Evolutionary conservation across 139 green algal species (phyloP).

Genomic region (Chlorella sp.): DNA sequence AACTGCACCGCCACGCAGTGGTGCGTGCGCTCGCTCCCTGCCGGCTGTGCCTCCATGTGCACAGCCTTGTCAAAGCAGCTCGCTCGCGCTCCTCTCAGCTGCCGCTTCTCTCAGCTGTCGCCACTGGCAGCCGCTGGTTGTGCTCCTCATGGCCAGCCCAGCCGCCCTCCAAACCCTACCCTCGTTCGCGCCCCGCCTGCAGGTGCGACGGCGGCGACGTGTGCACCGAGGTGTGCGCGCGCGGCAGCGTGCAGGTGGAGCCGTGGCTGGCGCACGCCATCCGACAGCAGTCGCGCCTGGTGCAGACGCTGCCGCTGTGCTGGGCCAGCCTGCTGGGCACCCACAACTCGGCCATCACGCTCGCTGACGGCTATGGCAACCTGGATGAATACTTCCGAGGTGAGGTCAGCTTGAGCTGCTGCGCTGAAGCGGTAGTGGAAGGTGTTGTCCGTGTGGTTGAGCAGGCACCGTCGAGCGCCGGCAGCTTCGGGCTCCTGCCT

Average conservation of each 20-base stretch:
- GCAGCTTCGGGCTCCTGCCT: too few relatives aligned
- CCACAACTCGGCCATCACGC: slow-evolving; percentile 81
- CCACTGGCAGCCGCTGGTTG: too few relatives aligned
- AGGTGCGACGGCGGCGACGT: slow-evolving; percentile 62
- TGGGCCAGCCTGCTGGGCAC: slow-evolving; percentile 65
- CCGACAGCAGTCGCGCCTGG: slow-evolving; percentile 54
- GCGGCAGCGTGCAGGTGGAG: slow-evolving; percentile 64
- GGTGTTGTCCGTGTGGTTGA: too few relatives aligned
- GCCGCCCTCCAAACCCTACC: not conserved
- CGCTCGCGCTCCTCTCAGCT: too few relatives aligned
- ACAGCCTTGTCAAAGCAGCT: too few relatives aligned
- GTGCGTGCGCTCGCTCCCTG: slow-evolving; percentile 22
- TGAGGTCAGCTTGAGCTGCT: not conserved
- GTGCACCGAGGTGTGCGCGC: slow-evolving; percentile 71
- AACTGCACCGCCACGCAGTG: slow-evolving; percentile 47
- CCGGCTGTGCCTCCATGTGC: not conserved
- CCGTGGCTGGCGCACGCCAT: slow-evolving; percentile 62
- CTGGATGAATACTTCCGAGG: slow-evolving; percentile 64
- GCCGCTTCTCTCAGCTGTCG: not conserved
- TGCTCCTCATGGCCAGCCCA: too few relatives aligned
- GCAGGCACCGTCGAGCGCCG: too few relatives aligned
- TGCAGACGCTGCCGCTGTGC: slow-evolving; percentile 59
- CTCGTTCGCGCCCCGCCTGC: not conserved
- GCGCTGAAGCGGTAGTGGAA: too few relatives aligned
- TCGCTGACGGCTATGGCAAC: slow-evolving; percentile 85